These are phyloP conservation scores for Ophiorrhiza pumila DNA, from an alignment of 257 asterid genomes.

Conservation along the genomic window DNA sequence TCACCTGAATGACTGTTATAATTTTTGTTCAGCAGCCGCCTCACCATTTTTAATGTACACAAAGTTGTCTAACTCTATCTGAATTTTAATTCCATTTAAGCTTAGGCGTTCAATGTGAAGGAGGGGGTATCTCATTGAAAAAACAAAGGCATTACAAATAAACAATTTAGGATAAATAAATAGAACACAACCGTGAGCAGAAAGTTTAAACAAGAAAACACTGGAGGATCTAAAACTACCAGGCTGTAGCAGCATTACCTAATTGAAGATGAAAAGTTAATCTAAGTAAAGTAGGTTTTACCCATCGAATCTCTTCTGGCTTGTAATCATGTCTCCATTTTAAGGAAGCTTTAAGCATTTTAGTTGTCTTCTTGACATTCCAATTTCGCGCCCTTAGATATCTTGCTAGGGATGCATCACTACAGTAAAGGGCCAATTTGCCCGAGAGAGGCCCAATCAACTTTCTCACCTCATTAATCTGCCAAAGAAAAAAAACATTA, in stretches of 20 bases:
- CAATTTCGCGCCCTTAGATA: conserved; percentile 80
- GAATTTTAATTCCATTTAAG: not conserved
- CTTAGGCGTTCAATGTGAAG: not conserved
- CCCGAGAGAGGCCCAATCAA: conserved; percentile 71
- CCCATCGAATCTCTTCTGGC: conserved; percentile 89
- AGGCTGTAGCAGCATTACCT: not conserved
- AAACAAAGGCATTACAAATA: not conserved
- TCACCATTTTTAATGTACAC: not conserved
- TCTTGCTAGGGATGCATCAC: conserved; percentile 64
- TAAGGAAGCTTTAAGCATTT: conserved; percentile 77
- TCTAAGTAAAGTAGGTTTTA: conserved; percentile 21
- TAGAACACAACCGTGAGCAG: not conserved
- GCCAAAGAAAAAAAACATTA: conserved; percentile 17
- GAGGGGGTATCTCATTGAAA: not conserved
- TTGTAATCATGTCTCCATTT: conserved; percentile 78
- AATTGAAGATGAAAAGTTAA: not conserved
- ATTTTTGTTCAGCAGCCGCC: not conserved
- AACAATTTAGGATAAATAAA: not conserved
- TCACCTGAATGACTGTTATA: not conserved
- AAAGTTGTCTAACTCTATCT: not conserved
- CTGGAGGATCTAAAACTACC: not conserved
- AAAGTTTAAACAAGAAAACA: not conserved
- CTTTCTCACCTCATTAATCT: conserved; percentile 75
- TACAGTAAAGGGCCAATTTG: conserved; percentile 52
- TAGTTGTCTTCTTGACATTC: conserved; percentile 87